Conservation (phyloP, 2,329 filamentous ascomycete genomes). For the Alternaria sp. region DNA sequence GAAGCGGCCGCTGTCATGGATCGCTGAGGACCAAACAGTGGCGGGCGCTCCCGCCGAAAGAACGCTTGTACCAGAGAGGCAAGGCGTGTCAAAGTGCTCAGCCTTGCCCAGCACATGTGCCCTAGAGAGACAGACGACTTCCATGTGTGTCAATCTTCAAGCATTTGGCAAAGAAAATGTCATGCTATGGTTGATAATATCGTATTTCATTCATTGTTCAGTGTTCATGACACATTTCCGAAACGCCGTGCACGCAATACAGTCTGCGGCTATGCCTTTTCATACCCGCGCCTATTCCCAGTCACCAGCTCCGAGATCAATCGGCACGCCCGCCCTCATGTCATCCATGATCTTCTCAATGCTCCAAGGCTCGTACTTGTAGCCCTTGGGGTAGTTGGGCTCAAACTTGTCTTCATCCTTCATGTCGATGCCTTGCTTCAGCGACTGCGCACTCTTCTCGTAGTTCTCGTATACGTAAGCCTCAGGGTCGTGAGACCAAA, state of each 20-base stretch:
- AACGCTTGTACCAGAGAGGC: not conserved
- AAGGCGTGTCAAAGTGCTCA: not conserved
- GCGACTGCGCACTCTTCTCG: slow-evolving; percentile 48
- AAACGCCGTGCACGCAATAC: not conserved
- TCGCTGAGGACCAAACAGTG: not conserved
- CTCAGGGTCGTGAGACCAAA: slow-evolving; percentile 55
- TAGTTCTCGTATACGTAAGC: slow-evolving; percentile 55
- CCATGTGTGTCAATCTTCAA: not conserved
- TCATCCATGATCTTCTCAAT: slow-evolving; percentile 52
- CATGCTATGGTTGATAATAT: not conserved
- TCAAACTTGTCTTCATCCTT: slow-evolving; percentile 50
- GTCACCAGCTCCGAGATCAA: slow-evolving; percentile 45
- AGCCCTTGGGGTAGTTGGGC: slow-evolving; percentile 54
- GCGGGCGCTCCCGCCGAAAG: not conserved
- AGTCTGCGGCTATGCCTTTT: not conserved
- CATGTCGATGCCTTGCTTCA: slow-evolving; percentile 52
- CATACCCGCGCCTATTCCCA: slow-evolving; percentile 35
- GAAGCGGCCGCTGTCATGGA: not conserved
- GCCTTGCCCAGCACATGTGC: not conserved
- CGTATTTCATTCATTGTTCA: not conserved
- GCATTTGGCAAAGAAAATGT: not conserved
- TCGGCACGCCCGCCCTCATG: slow-evolving; percentile 42
- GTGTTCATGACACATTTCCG: not conserved
- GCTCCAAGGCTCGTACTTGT: slow-evolving; percentile 51
- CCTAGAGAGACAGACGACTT: not conserved